Percentiles rank a stretch among this genome's conserved stretches.
Evolutionary conservation across 768 basidiomycete species (phyloP).

Genomic region (Suillus plorans): DNA sequence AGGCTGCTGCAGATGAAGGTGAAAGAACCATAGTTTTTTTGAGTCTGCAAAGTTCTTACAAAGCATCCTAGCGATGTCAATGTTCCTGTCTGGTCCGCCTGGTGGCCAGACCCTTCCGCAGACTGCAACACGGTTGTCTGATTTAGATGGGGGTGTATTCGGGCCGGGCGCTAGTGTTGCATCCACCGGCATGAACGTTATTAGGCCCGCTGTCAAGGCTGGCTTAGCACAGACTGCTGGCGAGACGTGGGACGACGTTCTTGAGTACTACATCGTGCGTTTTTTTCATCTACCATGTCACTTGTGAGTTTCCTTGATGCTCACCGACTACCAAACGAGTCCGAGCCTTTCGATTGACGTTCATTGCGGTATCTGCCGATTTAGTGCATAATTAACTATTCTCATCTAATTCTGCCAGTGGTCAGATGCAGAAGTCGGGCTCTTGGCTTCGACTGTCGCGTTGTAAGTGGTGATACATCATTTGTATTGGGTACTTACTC

Average conservation of each 20-base stretch:
- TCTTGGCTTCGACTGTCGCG: too few species aligned
- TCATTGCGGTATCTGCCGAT: too few species aligned
- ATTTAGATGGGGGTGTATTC: constrained; percentile 89
- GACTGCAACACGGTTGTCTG: constrained; percentile 80
- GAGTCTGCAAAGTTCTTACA: constrained; percentile 2
- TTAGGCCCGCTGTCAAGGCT: constrained; percentile 79
- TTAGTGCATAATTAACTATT: too few species aligned
- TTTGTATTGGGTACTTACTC: too few species aligned
- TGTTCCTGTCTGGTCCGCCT: constrained; percentile 83
- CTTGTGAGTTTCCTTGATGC: too few species aligned
- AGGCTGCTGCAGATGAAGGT: constrained; percentile 86
- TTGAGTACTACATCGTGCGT: constrained; percentile 86
- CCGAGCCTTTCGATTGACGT: too few species aligned
- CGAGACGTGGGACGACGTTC: constrained; percentile 90
- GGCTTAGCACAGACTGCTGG: constrained; percentile 81
- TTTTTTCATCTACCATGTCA: background rate
- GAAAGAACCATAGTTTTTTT: constrained; percentile 12
- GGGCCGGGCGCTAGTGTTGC: constrained; percentile 94
- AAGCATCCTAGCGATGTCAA: constrained; percentile 62
- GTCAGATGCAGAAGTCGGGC: too few species aligned
- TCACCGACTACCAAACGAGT: too few species aligned
- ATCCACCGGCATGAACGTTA: constrained; percentile 74
- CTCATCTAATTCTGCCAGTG: too few species aligned
- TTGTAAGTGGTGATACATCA: too few species aligned
- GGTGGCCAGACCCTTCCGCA: constrained; percentile 86